Evolutionary conservation across 345 rosid genomes (phyloP).

Genomic region (Melaleuca alternifolia): DNA sequence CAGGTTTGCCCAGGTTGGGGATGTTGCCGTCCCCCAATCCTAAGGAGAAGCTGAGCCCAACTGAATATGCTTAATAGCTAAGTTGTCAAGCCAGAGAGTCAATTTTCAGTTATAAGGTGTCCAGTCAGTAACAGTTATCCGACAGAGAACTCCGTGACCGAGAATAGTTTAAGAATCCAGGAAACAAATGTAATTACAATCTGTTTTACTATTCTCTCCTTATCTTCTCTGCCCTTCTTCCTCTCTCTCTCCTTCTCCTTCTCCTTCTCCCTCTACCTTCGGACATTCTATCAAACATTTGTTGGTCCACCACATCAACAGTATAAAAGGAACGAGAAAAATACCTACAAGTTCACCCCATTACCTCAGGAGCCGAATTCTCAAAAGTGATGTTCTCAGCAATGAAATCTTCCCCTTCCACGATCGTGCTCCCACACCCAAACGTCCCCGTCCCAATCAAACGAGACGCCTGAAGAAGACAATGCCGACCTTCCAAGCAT

Average conservation of each 20-base stretch:
- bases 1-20: background rate
- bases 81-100: background rate
- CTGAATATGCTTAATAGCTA: background rate
- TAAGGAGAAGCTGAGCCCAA: background rate
- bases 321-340: background rate
- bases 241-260: background rate
- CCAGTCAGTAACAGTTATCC: background rate
- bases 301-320: background rate
- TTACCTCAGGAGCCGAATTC: slow-evolving; percentile 84
- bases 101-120: background rate
- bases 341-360: background rate
- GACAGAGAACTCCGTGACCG: background rate
- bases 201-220: background rate
- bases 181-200: background rate
- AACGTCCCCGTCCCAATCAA: slow-evolving; percentile 89
- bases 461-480: slow-evolving; percentile 1
- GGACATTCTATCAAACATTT: background rate
- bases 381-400: slow-evolving; percentile 97
- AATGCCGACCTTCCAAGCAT: background rate
- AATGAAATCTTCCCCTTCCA: slow-evolving; percentile 93
- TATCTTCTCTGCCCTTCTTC: background rate
- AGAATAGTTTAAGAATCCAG: background rate
- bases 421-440: slow-evolving; percentile 80
- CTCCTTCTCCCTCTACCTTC: background rate
- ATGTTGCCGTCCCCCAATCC: background rate